These are phyloP conservation scores for Stagonosporopsis tanaceti DNA, from an alignment of 2,329 filamentous ascomycete genomes.

Conservation along the genomic window DNA sequence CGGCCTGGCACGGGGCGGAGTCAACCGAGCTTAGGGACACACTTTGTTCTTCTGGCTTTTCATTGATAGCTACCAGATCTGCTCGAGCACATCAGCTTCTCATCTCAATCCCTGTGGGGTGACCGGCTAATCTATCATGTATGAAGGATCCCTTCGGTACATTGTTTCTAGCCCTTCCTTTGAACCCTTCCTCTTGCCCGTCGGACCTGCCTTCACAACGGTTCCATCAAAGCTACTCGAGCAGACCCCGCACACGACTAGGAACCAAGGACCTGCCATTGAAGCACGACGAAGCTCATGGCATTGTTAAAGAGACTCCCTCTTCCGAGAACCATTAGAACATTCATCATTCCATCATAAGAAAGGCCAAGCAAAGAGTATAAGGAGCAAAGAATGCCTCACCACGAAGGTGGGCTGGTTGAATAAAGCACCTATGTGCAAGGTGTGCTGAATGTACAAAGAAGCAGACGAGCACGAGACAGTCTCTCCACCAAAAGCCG, in stretches of 20 bases:
- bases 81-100: conserved; percentile 13
- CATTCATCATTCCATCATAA: conserved; percentile 37
- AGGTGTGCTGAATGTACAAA: conserved; percentile 38
- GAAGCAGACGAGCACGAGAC: conserved; percentile 24
- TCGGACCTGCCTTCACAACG: conserved; percentile 11
- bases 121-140: conserved; percentile 24
- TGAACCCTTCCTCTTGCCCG: conserved; percentile 6
- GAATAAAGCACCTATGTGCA: conserved; percentile 32
- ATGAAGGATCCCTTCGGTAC: conserved; percentile 10
- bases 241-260: conserved; percentile 29
- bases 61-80: conserved; percentile 33
- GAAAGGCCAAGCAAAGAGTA: conserved; percentile 29
- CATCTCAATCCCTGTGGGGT: conserved; percentile 17
- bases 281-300: conserved; percentile 32
- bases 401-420: conserved; percentile 21
- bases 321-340: conserved; percentile 30
- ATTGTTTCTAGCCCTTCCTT: no score
- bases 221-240: conserved; percentile 20
- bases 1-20: conserved; percentile 25
- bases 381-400: conserved; percentile 30
- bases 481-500: conserved; percentile 9
- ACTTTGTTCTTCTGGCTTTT: conserved; percentile 30
- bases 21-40: conserved; percentile 32
- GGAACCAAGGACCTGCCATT: conserved; percentile 31
- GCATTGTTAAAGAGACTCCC: conserved; percentile 29